Conservation (phyloP, 2,329 filamentous ascomycete species). For the Grosmannia penicillata region DNA sequence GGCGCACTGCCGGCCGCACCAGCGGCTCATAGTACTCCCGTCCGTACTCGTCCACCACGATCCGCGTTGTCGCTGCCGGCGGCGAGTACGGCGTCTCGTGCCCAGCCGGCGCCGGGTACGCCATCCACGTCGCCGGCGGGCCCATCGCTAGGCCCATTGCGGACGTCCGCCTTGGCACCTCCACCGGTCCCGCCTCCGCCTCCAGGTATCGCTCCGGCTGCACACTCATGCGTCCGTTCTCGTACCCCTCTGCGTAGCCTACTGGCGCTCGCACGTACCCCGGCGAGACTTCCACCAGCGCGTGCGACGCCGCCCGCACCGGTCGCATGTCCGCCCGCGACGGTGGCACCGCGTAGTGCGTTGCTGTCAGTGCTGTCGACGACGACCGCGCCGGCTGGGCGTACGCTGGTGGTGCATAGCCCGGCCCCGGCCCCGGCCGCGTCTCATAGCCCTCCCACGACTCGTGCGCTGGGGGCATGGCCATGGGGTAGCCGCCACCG, state of each 20-base stretch:
- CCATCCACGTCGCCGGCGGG: slow-evolving; percentile 35
- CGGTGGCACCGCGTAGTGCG: slow-evolving; percentile 4
- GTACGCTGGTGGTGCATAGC: slow-evolving; percentile 19
- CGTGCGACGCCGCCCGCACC: slow-evolving; percentile 26
- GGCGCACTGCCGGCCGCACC: slow-evolving; percentile 36
- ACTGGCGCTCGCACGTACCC: not conserved
- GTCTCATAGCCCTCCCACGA: slow-evolving; percentile 17
- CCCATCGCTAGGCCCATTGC: slow-evolving; percentile 29
- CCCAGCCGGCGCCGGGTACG: no score
- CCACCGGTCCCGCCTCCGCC: slow-evolving; percentile 32
- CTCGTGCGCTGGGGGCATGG: no score
- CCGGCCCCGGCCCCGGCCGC: slow-evolving; percentile 15
- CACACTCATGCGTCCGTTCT: slow-evolving; percentile 28
- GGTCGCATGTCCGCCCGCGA: slow-evolving; percentile 18
- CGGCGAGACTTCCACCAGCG: slow-evolving; percentile 17
- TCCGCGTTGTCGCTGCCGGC: slow-evolving; percentile 32
- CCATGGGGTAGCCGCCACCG: slow-evolving; percentile 9
- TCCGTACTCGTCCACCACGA: slow-evolving; percentile 71
- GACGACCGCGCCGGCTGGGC: slow-evolving; percentile 11
- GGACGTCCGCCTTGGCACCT: no score
- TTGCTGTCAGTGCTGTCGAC: not conserved
- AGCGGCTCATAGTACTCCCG: slow-evolving; percentile 55
- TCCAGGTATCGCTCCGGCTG: slow-evolving; percentile 30
- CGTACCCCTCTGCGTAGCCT: slow-evolving; percentile 25
- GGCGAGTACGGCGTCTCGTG: not conserved